A percentile compares a stretch with the other conserved stretches of the same genome.
Evolutionary conservation across 2,329 filamentous ascomycete genomes (phyloP).

Genomic region (Sporothrix protearum): DNA sequence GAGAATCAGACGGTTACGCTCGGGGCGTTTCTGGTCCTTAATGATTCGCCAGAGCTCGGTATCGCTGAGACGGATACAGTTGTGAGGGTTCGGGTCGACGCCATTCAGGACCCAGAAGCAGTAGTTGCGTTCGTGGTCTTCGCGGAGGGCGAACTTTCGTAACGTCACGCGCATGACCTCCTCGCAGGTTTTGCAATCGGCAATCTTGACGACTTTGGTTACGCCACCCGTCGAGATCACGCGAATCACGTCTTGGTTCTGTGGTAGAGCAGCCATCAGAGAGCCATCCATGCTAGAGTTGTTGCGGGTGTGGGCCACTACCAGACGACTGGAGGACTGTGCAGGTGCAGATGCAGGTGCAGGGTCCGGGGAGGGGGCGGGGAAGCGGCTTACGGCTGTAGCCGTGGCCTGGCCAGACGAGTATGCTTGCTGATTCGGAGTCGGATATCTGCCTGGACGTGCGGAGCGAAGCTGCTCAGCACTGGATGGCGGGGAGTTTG

Average conservation of each 20-base stretch:
- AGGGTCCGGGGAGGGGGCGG: constrained; percentile 59
- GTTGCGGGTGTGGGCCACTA: constrained; percentile 67
- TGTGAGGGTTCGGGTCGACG: constrained; percentile 73
- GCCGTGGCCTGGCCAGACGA: constrained; percentile 36
- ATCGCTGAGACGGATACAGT: constrained; percentile 79
- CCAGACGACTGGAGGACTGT: constrained; percentile 51
- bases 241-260: constrained; percentile 83
- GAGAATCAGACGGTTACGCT: constrained; percentile 86
- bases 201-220: constrained; percentile 90
- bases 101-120: constrained; percentile 94
- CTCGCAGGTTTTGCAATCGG: constrained; percentile 84
- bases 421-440: constrained; percentile 34
- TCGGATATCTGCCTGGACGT: constrained; percentile 55
- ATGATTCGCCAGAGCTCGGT: constrained; percentile 88
- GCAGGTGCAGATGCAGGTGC: constrained; percentile 44
- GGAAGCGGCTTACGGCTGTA: constrained; percentile 45
- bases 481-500: constrained; percentile 63
- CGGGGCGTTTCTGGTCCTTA: constrained; percentile 77
- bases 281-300: constrained; percentile 82
- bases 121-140: constrained; percentile 90
- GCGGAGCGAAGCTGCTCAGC: constrained; percentile 51
- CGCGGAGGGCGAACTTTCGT: constrained; percentile 80
- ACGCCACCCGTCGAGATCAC: constrained; percentile 90
- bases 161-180: constrained; percentile 89
- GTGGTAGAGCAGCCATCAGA: constrained; percentile 79